Conservation (phyloP, 371 early-diverging fungal genomes). For the Batkoa obscura region DNA sequence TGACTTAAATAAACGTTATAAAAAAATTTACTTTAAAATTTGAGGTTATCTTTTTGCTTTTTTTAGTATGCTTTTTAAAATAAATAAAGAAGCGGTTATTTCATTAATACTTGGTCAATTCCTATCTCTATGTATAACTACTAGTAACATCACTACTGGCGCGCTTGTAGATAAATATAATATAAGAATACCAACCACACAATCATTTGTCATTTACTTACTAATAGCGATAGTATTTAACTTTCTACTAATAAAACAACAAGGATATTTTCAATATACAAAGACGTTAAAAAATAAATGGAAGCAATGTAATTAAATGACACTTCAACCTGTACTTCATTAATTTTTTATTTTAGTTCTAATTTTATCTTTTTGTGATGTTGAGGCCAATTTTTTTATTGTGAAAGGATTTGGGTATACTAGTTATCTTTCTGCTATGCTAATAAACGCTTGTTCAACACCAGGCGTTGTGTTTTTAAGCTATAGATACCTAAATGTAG, state of each 20-base stretch:
- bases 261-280: slow-evolving; percentile 24
- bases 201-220: slow-evolving; percentile 43
- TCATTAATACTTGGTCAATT: slow-evolving; percentile 21
- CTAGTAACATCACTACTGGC: slow-evolving; percentile 34
- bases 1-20: no score
- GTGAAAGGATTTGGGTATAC: slow-evolving; percentile 57
- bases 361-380: slow-evolving; percentile 33
- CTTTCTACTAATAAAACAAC: slow-evolving; percentile 27
- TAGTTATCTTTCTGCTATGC: slow-evolving; percentile 42
- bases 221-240: slow-evolving; percentile 42
- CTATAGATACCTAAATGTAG: slow-evolving; percentile 30
- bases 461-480: slow-evolving; percentile 44
- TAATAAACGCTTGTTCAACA: slow-evolving; percentile 56
- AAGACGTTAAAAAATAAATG: slow-evolving; percentile 27
- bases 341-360: background rate
- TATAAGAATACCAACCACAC: slow-evolving; percentile 41
- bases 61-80: no score
- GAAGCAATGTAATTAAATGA: background rate
- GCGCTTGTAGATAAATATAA: slow-evolving; percentile 20
- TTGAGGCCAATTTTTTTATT: slow-evolving; percentile 60
- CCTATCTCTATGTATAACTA: slow-evolving; percentile 49
- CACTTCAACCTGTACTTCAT: no score
- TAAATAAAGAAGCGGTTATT: no score
- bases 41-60: no score
- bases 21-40: no score